A percentile compares a stretch with the other conserved stretches of the same genome.
phyloP scores from a whole-genome alignment of 208 protist genomes.

The Wallacemonas collosoma region DNA sequence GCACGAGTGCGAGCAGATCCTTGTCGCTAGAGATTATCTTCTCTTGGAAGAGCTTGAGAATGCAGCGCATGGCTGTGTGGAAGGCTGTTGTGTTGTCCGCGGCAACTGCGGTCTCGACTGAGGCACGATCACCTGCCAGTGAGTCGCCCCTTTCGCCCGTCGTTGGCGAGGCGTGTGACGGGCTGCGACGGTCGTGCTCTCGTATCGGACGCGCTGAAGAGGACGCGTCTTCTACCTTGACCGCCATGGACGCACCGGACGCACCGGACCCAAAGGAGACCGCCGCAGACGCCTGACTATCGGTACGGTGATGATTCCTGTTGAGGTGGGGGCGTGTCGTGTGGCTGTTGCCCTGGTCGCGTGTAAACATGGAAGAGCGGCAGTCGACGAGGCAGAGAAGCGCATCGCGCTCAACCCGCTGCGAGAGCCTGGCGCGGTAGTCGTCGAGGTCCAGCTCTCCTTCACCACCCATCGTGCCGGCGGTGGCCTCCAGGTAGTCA shows the following conservation, averaged over 20 bases:
- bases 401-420: conserved; percentile 45
- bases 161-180: background rate
- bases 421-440: conserved; percentile 14
- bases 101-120: background rate
- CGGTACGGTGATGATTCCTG: too few species aligned
- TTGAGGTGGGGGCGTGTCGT: background rate
- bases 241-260: background rate
- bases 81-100: conserved; percentile 37
- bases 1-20: conserved; percentile 69
- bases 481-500: conserved; percentile 55
- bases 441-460: conserved; percentile 27
- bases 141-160: background rate
- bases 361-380: conserved; percentile 56
- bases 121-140: too few species aligned
- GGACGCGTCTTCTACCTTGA: conserved; percentile 12
- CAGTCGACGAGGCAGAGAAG: conserved; percentile 85
- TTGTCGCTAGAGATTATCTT: conserved; percentile 57
- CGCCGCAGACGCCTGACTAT: too few species aligned
- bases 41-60: conserved; percentile 56
- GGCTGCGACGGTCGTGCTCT: too few species aligned
- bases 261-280: too few species aligned
- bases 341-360: background rate
- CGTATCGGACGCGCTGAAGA: too few species aligned
- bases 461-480: conserved; percentile 18
- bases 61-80: conserved; percentile 41